phyloP scores from a whole-genome alignment of 1,284 basidiomycete species.

The Mycena citricolor region DNA sequence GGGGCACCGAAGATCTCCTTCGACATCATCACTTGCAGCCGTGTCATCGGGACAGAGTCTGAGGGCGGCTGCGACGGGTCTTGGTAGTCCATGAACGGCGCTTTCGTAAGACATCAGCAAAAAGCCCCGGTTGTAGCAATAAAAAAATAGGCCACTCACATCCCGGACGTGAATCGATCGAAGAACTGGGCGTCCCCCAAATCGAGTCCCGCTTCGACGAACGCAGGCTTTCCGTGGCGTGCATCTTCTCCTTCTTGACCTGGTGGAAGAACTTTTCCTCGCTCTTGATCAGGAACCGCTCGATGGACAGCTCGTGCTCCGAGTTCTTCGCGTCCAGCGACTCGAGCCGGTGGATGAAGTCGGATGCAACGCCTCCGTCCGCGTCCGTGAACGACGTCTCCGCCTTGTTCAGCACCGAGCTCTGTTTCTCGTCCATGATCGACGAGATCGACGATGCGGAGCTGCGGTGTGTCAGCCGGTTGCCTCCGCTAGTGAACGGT shows the following conservation, averaged over 20 bases:
- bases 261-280: constrained; percentile 91
- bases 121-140: no score
- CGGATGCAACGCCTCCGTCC: constrained; percentile 85
- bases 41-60: constrained; percentile 67
- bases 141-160: constrained; percentile 48
- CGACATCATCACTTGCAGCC: constrained; percentile 79
- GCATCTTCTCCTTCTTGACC: constrained; percentile 82
- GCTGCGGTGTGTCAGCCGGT: constrained; percentile 76
- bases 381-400: constrained; percentile 90
- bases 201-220: constrained; percentile 82
- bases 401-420: constrained; percentile 89
- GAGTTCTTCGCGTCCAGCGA: constrained; percentile 82
- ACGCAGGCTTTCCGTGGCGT: constrained; percentile 70
- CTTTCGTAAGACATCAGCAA: constrained; percentile 61
- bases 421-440: constrained; percentile 85
- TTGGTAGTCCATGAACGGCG: constrained; percentile 57
- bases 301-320: constrained; percentile 87
- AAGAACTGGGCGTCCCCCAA: constrained; percentile 71
- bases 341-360: constrained; percentile 86
- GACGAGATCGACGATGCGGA: constrained; percentile 87
- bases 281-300: constrained; percentile 85
- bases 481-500: constrained; percentile 70
- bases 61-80: constrained; percentile 53
- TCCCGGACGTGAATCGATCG: constrained; percentile 71
- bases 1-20: constrained; percentile 83